Percentiles rank a stretch among this genome's conserved stretches.
Conservation (phyloP, 2,329 filamentous ascomycete genomes). For the Fusarium sp. region DNA sequence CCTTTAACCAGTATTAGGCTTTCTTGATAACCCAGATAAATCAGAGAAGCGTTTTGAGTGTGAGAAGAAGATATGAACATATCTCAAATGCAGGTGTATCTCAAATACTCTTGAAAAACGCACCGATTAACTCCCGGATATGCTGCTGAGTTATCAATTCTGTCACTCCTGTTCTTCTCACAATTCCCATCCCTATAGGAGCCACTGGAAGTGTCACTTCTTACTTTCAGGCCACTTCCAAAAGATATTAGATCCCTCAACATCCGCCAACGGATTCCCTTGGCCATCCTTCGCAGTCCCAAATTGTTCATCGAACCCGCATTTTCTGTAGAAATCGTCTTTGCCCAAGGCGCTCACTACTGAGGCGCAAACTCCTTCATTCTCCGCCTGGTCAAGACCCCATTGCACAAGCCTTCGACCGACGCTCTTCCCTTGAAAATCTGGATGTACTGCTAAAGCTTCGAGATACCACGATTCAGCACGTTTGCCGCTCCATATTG, state of each 20-base stretch:
- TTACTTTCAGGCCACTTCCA: conserved; percentile 34
- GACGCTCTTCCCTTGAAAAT: conserved; percentile 51
- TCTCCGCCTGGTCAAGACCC: conserved; percentile 53
- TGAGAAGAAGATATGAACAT: accelerated
- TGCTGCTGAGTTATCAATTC: too few species aligned
- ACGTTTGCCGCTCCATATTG: conserved; percentile 36
- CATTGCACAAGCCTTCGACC: conserved; percentile 55
- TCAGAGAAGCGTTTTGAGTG: too few species aligned
- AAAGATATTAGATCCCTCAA: conserved; percentile 25
- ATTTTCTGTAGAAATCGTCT: conserved; percentile 52
- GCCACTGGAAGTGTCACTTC: background rate
- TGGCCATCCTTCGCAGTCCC: conserved; percentile 19
- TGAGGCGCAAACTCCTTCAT: conserved; percentile 53
- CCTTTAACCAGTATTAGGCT: accelerated
- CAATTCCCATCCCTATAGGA: too few species aligned
- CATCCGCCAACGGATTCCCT: conserved; percentile 28
- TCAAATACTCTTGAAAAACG: accelerated
- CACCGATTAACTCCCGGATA: accelerated
- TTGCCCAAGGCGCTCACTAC: conserved; percentile 54
- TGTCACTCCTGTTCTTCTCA: background rate
- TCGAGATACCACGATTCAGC: conserved; percentile 53
- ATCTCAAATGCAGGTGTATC: accelerated
- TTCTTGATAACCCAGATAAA: accelerated
- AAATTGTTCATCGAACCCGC: conserved; percentile 34
- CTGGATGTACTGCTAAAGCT: conserved; percentile 53